A percentile compares a stretch with the other conserved stretches of the same genome.
Conservation (phyloP, 257 asterid species). For the Striga asiatica region DNA sequence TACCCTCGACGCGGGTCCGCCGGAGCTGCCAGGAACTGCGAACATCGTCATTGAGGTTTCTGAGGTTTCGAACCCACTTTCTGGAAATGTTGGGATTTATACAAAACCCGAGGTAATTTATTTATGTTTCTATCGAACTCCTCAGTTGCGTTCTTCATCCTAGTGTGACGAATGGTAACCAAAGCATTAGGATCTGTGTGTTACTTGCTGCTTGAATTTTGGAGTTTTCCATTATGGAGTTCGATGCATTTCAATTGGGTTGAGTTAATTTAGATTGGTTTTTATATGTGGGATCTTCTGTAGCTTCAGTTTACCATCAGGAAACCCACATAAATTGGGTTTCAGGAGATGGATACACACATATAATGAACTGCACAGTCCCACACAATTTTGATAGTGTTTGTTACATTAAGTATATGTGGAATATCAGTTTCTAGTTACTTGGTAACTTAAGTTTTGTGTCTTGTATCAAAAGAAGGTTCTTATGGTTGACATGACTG, state of each 20-base stretch:
- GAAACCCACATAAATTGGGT: neutral
- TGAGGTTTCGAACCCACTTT: conserved; percentile 45
- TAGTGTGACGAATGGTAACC: neutral
- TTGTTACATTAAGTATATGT: neutral
- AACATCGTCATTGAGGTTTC: conserved; percentile 67
- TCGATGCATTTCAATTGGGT: too few species aligned
- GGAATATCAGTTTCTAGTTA: neutral
- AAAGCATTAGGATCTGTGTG: neutral
- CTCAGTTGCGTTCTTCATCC: neutral
- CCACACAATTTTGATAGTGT: too few species aligned
- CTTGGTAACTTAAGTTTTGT: neutral
- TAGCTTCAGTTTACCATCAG: neutral
- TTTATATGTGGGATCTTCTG: conserved; percentile 3
- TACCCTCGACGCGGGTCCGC: conserved; percentile 80
- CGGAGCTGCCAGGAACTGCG: conserved; percentile 86
- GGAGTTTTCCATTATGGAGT: conserved; percentile 2
- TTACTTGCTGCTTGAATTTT: conserved; percentile 9
- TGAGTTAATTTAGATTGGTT: neutral
- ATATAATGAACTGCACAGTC: too few species aligned
- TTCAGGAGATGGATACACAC: too few species aligned
- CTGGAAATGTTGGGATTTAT: conserved; percentile 64
- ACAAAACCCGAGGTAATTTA: conserved; percentile 69
- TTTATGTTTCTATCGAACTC: neutral
- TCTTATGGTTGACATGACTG: too few species aligned
- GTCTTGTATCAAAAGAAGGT: neutral